Evolutionary conservation across 1,284 basidiomycete genomes (phyloP).

Genomic region (Ceratobasidium theobromae): DNA sequence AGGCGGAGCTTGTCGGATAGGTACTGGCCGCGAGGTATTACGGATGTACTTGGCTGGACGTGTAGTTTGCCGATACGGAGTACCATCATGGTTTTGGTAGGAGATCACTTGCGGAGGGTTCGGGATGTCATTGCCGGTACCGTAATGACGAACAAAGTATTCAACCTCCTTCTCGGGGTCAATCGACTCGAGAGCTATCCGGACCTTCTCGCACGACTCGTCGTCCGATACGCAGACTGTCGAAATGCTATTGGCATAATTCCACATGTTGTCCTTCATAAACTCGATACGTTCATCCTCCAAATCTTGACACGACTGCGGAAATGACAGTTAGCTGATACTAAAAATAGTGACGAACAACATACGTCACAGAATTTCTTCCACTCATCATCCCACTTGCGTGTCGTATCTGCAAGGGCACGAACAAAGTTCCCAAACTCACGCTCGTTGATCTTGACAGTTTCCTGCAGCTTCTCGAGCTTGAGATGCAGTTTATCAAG

Average conservation of each 20-base stretch:
- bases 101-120: slow-evolving; percentile 83
- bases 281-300: slow-evolving; percentile 94
- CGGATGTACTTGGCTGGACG: slow-evolving; percentile 62
- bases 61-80: slow-evolving; percentile 53
- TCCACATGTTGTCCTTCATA: slow-evolving; percentile 94
- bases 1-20: slow-evolving; percentile 42
- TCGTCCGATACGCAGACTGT: slow-evolving; percentile 96
- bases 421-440: slow-evolving; percentile 89
- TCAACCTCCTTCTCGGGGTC: slow-evolving; percentile 83
- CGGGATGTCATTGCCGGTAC: slow-evolving; percentile 81
- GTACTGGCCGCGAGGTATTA: slow-evolving; percentile 52
- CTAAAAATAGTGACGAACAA: background rate
- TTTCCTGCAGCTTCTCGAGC: slow-evolving; percentile 86
- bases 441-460: slow-evolving; percentile 84
- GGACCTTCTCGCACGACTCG: slow-evolving; percentile 90
- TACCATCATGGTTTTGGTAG: slow-evolving; percentile 64
- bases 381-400: slow-evolving; percentile 94
- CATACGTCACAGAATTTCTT: slow-evolving; percentile 81
- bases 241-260: slow-evolving; percentile 92
- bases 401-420: slow-evolving; percentile 76
- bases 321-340: background rate
- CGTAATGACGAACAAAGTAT: slow-evolving; percentile 80
- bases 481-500: slow-evolving; percentile 88
- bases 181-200: slow-evolving; percentile 78
- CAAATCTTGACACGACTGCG: slow-evolving; percentile 82